Conservation (phyloP, 345 rosid genomes). For the Erucastrum elatum region DNA sequence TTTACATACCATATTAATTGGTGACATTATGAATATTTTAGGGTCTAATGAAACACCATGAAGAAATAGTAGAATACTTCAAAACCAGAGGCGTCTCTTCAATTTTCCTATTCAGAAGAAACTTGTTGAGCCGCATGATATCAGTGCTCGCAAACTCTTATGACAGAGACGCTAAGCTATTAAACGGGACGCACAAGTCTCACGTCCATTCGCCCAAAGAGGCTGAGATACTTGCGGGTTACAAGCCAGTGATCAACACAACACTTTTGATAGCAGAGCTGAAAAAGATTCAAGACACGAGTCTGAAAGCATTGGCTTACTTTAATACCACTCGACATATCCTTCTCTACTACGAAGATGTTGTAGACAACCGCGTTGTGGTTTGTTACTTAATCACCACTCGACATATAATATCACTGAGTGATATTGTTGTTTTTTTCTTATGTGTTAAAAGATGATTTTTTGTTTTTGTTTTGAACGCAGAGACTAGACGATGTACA, state of each 20-base stretch:
- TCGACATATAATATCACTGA: too few relatives aligned
- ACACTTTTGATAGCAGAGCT: conserved; percentile 56
- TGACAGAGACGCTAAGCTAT: conserved; percentile 69
- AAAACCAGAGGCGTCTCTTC: conserved; percentile 80
- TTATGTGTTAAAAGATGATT: background rate
- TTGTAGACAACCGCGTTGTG: conserved; percentile 78
- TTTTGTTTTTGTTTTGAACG: background rate
- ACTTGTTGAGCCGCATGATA: conserved; percentile 85
- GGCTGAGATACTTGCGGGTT: conserved; percentile 91
- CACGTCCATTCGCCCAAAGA: conserved; percentile 89
- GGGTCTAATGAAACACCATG: conserved; percentile 89
- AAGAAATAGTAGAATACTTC: conserved; percentile 82
- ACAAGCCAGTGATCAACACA: conserved; percentile 76
- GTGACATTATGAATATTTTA: conserved; percentile 28
- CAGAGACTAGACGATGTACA: conserved; percentile 77
- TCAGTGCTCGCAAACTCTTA: conserved; percentile 93
- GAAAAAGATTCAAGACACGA: conserved; percentile 67
- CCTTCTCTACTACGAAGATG: conserved; percentile 88
- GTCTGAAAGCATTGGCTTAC: conserved; percentile 69
- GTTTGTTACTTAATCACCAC: background rate
- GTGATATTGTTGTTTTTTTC: conserved; percentile 44
- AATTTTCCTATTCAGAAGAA: conserved; percentile 87
- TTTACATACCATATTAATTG: background rate
- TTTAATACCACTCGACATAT: conserved; percentile 80
- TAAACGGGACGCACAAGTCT: conserved; percentile 96